These are phyloP conservation scores for Spergularia marina DNA, from an alignment of 148 eudicot genomes.

Conservation along the genomic window DNA sequence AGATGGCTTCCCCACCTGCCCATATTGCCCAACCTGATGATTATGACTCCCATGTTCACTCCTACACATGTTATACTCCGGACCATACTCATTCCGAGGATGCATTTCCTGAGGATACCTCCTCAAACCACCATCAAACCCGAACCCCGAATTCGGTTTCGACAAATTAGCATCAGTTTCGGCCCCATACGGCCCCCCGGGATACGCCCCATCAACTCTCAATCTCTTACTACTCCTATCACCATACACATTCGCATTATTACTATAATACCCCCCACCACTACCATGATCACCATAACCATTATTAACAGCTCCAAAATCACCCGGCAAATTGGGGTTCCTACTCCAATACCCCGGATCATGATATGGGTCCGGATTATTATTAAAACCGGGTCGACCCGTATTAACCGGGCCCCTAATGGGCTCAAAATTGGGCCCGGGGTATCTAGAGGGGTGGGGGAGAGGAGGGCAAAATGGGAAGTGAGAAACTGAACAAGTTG, in stretches of 20 bases:
- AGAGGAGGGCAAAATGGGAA: slow-evolving; percentile 69
- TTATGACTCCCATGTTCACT: background rate
- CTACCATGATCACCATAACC: slow-evolving; percentile 26
- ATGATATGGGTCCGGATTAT: slow-evolving; percentile 26
- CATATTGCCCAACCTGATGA: background rate
- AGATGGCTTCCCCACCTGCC: slow-evolving; percentile 13
- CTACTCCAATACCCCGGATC: slow-evolving; percentile 35
- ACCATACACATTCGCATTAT: slow-evolving; percentile 16
- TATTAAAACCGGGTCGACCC: slow-evolving; percentile 27
- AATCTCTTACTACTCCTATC: slow-evolving; percentile 58
- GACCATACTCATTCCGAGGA: too few species aligned
- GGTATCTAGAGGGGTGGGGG: slow-evolving; percentile 39
- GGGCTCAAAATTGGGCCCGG: slow-evolving; percentile 27
- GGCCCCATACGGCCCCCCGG: slow-evolving; percentile 21
- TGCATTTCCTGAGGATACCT: slow-evolving; percentile 25
- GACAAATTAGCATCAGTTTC: slow-evolving; percentile 20
- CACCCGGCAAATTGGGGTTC: slow-evolving; percentile 33
- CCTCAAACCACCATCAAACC: slow-evolving; percentile 14
- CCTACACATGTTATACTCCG: slow-evolving; percentile 6
- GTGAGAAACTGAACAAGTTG: slow-evolving; percentile 59
- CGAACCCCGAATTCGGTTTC: slow-evolving; percentile 6
- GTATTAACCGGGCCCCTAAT: slow-evolving; percentile 14
- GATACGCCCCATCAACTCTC: slow-evolving; percentile 46
- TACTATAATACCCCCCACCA: slow-evolving; percentile 17
- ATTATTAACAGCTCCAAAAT: slow-evolving; percentile 19